These are phyloP conservation scores for Fusarium albosuccineum DNA, from an alignment of 2,329 filamentous ascomycete genomes.

Conservation along the genomic window DNA sequence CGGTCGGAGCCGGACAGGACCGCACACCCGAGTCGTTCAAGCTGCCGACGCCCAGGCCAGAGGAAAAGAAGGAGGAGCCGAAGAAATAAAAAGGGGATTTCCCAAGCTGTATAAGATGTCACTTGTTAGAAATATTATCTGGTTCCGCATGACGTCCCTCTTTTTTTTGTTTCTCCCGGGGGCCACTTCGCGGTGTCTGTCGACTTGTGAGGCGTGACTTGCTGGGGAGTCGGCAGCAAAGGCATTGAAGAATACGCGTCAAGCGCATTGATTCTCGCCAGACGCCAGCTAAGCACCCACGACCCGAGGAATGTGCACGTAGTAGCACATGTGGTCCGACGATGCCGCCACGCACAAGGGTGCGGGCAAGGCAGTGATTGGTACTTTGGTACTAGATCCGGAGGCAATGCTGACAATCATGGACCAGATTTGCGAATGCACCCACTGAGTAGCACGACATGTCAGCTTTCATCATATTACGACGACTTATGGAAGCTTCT, in stretches of 20 bases:
- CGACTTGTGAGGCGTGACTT: no score
- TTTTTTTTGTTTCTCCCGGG: constrained; percentile 1
- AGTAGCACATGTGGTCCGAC: constrained; percentile 34
- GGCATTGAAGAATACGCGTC: constrained; percentile 18
- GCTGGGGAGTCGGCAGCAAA: no score
- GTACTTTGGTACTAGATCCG: constrained; percentile 26
- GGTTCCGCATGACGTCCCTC: constrained; percentile 39
- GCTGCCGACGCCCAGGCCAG: constrained; percentile 93
- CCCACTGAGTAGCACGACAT: constrained; percentile 29
- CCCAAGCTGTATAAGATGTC: constrained; percentile 50
- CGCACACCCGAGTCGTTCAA: constrained; percentile 90
- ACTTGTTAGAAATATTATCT: constrained; percentile 50
- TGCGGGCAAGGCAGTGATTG: constrained; percentile 39
- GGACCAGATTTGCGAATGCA: constrained; percentile 29
- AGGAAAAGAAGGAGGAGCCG: constrained; percentile 88
- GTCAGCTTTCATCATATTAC: constrained; percentile 38
- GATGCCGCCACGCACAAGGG: constrained; percentile 21
- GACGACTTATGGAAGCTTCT: constrained; percentile 13
- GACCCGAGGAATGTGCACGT: constrained; percentile 29
- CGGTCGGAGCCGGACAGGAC: constrained; percentile 76
- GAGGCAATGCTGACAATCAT: constrained; percentile 42
- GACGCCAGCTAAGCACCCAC: constrained; percentile 5
- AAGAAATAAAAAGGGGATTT: constrained; percentile 78
- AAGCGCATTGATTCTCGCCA: constrained; percentile 22
- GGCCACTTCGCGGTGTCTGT: no score